Base-by-base conservation (phyloP, 2,329 filamentous ascomycete species). In the Coniella vitis region DNA sequence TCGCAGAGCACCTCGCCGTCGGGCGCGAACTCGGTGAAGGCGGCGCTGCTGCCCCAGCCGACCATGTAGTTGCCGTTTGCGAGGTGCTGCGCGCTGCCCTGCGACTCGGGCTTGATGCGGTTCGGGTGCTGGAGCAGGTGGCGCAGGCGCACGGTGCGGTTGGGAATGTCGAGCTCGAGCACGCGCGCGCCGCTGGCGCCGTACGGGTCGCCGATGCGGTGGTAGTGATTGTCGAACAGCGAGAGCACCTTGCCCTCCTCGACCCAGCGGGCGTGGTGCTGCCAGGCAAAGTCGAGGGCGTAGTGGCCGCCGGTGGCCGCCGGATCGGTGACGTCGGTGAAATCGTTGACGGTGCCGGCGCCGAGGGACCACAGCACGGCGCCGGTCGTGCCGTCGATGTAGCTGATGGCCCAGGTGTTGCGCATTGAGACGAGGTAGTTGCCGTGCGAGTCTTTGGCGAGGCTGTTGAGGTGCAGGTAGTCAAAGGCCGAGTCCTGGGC, bases 61-160 rank as follows among this genome's bases (percentile, higher is more conserved):
- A 82, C 71, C 37, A 82, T 63, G 7, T 71, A 70, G 49, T 78
- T 74, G 31, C 73, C 73, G 45, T 72, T 72, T 0, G 73, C 69
- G 0, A 83, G 67, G 5, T 77, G 56, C 54, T 83, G 78, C 29
- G 75, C 71, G n/a, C 65, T 69, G 7, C 69, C 68, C 51, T 72
- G 70, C n/a, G 53, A 53, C 44, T 45, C 47, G 39, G 51, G 43
- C 31, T 32, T 42, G 42, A 51, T 49, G 34, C 47, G 39, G 38
- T 14, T 48, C 34, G 64, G 63, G 47, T 65, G 62, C 42, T 47
- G 58, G 53, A 60, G 61, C 38, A 64, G 61, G 7, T 55, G 49
- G 3, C 62, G 58, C 7, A 65, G 48, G 25, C 56, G 49, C 3
- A 54, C 63, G 7, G 63, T 65, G 58, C 58, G 61, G 14, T 47